Percentiles rank a stretch among this genome's conserved stretches.
Conservation (phyloP, 257 asterid species). For the Capsicum pubescens region DNA sequence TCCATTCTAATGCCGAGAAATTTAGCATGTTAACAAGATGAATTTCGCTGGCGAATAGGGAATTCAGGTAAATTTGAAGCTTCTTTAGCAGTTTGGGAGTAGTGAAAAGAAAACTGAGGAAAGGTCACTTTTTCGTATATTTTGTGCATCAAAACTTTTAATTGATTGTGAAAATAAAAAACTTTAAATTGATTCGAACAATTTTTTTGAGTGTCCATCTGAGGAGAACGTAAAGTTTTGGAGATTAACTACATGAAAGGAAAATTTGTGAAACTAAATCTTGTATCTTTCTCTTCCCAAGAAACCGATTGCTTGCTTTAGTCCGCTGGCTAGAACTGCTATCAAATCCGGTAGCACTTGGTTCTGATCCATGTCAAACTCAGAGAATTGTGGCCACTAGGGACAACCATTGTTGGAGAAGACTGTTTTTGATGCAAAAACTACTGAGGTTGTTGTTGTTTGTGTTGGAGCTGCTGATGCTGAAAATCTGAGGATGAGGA, state of each 20-base stretch:
- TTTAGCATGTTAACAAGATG: no score
- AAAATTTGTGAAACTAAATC: slow-evolving; percentile 82
- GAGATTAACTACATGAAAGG: slow-evolving; percentile 21
- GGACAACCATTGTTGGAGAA: slow-evolving; percentile 65
- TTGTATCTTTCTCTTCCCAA: slow-evolving; percentile 92
- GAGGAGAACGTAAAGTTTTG: background rate
- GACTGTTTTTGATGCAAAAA: slow-evolving; percentile 47
- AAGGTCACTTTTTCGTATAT: background rate
- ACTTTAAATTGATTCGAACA: background rate
- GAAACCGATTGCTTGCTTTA: slow-evolving; percentile 79
- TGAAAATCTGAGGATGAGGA: slow-evolving; percentile 63
- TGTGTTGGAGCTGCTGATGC: slow-evolving; percentile 46
- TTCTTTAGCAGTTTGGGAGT: background rate
- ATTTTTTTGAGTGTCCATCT: background rate
- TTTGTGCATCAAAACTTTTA: background rate
- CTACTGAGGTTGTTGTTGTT: slow-evolving; percentile 37
- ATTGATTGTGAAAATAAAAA: background rate
- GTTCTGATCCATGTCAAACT: slow-evolving; percentile 92
- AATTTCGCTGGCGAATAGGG: no score
- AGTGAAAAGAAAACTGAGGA: background rate
- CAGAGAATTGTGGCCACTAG: slow-evolving; percentile 66
- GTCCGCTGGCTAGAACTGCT: slow-evolving; percentile 94
- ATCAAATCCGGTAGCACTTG: slow-evolving; percentile 85
- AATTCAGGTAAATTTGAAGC: background rate
- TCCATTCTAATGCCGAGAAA: no score